Evolutionary conservation across 2,329 filamentous ascomycete species (phyloP).

Genomic region (Pseudogymnoascus sp.): DNA sequence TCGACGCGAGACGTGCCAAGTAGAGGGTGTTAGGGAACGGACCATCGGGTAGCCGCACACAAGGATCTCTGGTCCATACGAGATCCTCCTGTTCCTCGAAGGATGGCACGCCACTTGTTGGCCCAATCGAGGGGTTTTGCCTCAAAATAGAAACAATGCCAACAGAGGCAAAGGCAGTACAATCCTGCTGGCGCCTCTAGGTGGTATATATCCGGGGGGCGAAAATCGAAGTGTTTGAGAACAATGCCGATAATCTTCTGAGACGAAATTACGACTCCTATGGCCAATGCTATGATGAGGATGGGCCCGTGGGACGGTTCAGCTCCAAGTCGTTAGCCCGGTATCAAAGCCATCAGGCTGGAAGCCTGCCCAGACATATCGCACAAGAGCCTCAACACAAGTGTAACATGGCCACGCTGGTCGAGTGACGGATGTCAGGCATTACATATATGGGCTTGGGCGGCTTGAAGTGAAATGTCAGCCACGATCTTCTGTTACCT

Average conservation of each 20-base stretch:
- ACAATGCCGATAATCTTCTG: background rate
- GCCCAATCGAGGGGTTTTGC: background rate
- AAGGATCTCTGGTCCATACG: background rate
- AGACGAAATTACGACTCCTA: slow-evolving; percentile 1
- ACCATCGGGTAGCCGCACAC: background rate
- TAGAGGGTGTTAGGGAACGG: background rate
- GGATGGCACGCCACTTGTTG: background rate
- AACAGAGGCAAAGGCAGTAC: background rate
- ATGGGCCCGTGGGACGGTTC: background rate
- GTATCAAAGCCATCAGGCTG: background rate
- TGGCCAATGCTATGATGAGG: background rate
- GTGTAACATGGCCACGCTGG: background rate
- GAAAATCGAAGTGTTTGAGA: background rate
- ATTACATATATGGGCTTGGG: background rate
- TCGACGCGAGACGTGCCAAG: background rate
- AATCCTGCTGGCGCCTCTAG: background rate
- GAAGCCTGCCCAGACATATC: background rate
- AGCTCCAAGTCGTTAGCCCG: background rate
- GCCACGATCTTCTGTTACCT: slow-evolving; percentile 8
- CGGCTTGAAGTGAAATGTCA: background rate
- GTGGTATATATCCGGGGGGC: background rate
- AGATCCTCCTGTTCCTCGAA: background rate
- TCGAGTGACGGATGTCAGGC: background rate
- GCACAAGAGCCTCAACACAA: slow-evolving; percentile 1
- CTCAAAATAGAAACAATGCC: background rate